Conservation (phyloP, 139 green algal species). For the Chlorella sp. region DNA sequence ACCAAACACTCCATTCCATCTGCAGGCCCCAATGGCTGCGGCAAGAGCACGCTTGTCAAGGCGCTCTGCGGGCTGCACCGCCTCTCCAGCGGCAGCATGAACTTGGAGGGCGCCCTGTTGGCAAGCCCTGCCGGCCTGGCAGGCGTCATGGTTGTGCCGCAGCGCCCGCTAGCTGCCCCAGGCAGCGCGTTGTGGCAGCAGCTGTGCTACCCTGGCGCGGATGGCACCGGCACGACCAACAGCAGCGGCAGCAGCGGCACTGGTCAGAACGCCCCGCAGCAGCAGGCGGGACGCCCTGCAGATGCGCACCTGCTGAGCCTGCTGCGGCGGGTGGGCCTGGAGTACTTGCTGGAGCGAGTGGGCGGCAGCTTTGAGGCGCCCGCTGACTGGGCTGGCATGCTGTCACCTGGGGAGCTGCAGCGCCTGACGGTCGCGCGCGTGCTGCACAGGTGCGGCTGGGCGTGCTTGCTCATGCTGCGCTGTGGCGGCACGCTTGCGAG, state of each 20-base stretch:
- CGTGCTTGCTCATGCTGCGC: no score
- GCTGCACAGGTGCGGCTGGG: conserved; percentile 30
- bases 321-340: conserved; percentile 49
- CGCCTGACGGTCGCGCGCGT: conserved; percentile 62
- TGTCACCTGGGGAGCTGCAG: conserved; percentile 75
- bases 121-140: neutral
- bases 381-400: conserved; percentile 29
- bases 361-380: conserved; percentile 17
- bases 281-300: neutral
- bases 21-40: conserved; percentile 53
- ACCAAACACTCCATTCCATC: neutral
- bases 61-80: conserved; percentile 42
- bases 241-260: neutral
- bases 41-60: conserved; percentile 58
- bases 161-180: conserved; percentile 59
- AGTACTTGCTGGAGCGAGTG: conserved; percentile 31
- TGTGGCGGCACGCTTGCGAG: no score
- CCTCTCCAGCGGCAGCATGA: neutral
- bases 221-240: neutral
- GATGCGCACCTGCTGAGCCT: conserved; percentile 4
- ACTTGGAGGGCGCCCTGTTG: neutral
- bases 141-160: conserved; percentile 56
- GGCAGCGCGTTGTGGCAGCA: conserved; percentile 58
- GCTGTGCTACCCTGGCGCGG: conserved; percentile 53
- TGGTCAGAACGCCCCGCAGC: neutral